Base-by-base conservation (phyloP, 306 rosid species). In the Vigna unguiculata region DNA sequence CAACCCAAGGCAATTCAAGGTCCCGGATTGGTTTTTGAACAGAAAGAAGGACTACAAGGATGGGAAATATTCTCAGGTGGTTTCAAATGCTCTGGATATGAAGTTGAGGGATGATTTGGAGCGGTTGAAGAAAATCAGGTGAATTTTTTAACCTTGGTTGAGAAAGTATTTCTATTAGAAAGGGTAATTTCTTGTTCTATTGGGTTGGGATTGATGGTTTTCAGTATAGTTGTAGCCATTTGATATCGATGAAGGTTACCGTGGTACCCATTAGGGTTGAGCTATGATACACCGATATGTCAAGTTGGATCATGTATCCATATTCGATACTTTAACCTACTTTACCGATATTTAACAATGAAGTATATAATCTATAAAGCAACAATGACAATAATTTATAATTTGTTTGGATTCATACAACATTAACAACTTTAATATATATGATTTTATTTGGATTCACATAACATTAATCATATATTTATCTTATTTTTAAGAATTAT, bases 21-120 rank as follows among this genome's bases (percentile, higher is more conserved):
- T 60, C 66, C 66, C 66, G 3, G 66, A 60, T 60, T 60, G 66
- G 66, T 60, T 60, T 30, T 30, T 60, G 11, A 60, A 60, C 15
- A 60, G 66, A 19, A 60, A 60, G 66, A 60, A 60, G 13, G 66
- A 60, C 43, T 60, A 60, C 66, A 60, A 60, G 66, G 66, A 60
- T 30, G 66, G 66, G 13, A 30, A 60, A 14, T 60, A 15, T 60
- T 60, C 66, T 30, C 66, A 60, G 45, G 66, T 60, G 43, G 66
- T 60, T 11, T 60, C 66, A 7, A 60, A 30, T 30, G 66, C 66
- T 7, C 66, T 60, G 66, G 66, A 60, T 30, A 60, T 60, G 45
- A 60, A 60, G 45, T 16, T 60, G 66, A 60, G 66, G 43, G 66
- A 60, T 60, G 66, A 60, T 60, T 32, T 60, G 66, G 66, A 60